These are phyloP conservation scores for Xylariaceae sp. DNA, from an alignment of 2,329 filamentous ascomycete species.

Conservation along the genomic window DNA sequence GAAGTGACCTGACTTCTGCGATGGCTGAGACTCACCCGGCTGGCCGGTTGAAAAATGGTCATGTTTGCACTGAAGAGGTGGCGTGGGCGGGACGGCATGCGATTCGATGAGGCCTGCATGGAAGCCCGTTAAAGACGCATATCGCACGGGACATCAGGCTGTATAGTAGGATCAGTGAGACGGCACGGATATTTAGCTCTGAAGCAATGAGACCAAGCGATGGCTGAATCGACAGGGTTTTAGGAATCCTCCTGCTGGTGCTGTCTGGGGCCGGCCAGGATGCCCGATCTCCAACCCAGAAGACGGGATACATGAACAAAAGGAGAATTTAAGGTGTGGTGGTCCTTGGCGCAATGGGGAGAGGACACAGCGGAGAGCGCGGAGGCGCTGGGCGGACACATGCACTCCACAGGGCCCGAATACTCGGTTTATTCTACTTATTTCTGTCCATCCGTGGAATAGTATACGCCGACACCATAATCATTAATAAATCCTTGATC, in stretches of 20 bases:
- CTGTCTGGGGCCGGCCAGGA: too few relatives aligned
- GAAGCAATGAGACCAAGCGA: constrained; percentile 23
- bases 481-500: too few relatives aligned
- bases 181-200: constrained; percentile 29
- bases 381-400: constrained; percentile 7
- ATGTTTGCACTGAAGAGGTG: too few relatives aligned
- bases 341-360: constrained; percentile 16
- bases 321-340: constrained; percentile 6
- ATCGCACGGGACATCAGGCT: too few relatives aligned
- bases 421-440: constrained; percentile 28
- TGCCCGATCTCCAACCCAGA: constrained; percentile 18
- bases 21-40: too few relatives aligned
- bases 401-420: constrained; percentile 26
- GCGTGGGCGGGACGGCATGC: too few relatives aligned
- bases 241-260: constrained; percentile 25
- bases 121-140: too few relatives aligned
- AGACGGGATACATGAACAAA: constrained; percentile 15
- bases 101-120: too few relatives aligned
- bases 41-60: too few relatives aligned
- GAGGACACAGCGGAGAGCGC: constrained; percentile 13
- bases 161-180: constrained; percentile 23
- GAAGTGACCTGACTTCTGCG: too few relatives aligned
- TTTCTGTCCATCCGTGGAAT: too few relatives aligned
- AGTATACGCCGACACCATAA: too few relatives aligned
- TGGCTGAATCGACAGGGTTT: constrained; percentile 28